Evolutionary conservation across 179 eudicot species (phyloP).

Genomic region (Vitellaria paradoxa): DNA sequence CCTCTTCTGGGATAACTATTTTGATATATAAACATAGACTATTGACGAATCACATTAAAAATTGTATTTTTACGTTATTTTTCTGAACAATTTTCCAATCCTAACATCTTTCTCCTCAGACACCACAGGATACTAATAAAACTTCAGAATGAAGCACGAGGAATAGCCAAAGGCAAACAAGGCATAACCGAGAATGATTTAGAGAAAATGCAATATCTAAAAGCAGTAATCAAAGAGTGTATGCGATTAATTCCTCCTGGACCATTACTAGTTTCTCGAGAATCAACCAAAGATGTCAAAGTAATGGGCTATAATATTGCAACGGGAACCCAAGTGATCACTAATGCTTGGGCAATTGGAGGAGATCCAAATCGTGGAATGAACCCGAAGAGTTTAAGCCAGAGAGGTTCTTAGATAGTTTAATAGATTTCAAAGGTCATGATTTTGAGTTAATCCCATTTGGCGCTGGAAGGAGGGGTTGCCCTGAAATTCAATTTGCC

Average conservation of each 20-base stretch:
- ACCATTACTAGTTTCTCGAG: no score
- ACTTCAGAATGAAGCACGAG: conserved; percentile 22
- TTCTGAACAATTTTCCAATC: no score
- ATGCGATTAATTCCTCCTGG: no score
- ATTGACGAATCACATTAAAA: no score
- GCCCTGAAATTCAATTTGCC: no score
- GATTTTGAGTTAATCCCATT: conserved; percentile 32
- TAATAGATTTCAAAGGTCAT: conserved; percentile 27
- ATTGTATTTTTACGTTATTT: no score
- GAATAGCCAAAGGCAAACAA: background rate
- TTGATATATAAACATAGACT: no score
- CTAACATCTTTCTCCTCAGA: conserved; percentile 21
- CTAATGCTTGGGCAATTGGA: conserved; percentile 53
- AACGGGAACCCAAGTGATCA: conserved; percentile 30
- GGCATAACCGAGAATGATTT: no score
- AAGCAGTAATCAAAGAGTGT: conserved; percentile 26
- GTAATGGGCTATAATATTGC: conserved; percentile 46
- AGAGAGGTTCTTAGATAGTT: conserved; percentile 34
- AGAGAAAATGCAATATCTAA: no score
- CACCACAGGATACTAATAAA: conserved; percentile 21
- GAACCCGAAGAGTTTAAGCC: conserved; percentile 24
- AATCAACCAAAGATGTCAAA: no score
- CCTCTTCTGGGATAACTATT: no score
- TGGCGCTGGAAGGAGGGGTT: conserved; percentile 34
- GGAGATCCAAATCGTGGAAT: no score